Conservation (phyloP, 1,284 basidiomycete genomes). For the Melampsora americana region DNA sequence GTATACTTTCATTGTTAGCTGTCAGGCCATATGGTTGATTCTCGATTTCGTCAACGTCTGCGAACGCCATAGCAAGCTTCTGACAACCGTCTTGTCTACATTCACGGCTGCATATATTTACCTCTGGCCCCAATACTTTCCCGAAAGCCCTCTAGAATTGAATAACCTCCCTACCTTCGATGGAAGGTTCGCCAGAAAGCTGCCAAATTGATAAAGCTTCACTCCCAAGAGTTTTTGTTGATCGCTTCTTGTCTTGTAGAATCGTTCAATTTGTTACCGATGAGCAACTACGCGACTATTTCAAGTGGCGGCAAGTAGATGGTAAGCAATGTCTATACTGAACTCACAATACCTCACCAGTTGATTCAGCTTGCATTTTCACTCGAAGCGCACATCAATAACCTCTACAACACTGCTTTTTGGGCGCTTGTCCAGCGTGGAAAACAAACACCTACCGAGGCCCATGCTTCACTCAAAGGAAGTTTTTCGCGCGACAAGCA, state of each 20-base stretch:
- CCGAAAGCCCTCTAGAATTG: conserved; percentile 62
- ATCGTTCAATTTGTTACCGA: conserved; percentile 77
- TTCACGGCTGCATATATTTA: conserved; percentile 92
- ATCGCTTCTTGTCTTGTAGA: conserved; percentile 52
- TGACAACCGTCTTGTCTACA: conserved; percentile 79
- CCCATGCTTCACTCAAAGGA: conserved; percentile 67
- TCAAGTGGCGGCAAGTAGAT: conserved; percentile 91
- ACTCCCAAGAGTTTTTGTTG: too few species aligned
- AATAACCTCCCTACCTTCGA: conserved; percentile 85
- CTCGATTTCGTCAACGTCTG: not conserved
- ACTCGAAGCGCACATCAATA: conserved; percentile 86
- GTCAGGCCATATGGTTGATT: not conserved
- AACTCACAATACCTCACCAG: not conserved
- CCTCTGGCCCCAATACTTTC: conserved; percentile 77
- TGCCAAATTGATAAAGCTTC: not conserved
- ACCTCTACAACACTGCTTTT: conserved; percentile 92
- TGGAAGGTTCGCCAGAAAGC: conserved; percentile 58
- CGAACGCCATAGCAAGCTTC: conserved; percentile 66
- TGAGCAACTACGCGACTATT: conserved; percentile 80
- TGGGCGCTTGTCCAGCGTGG: conserved; percentile 86
- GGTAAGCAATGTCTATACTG: conserved; percentile 61
- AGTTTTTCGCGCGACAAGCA: conserved; percentile 84
- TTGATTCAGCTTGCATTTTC: conserved; percentile 18
- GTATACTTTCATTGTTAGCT: not conserved
- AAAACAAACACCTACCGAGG: conserved; percentile 71